Conservation (phyloP, 2,329 filamentous ascomycete genomes). For the Fusarium sarcochroum region DNA sequence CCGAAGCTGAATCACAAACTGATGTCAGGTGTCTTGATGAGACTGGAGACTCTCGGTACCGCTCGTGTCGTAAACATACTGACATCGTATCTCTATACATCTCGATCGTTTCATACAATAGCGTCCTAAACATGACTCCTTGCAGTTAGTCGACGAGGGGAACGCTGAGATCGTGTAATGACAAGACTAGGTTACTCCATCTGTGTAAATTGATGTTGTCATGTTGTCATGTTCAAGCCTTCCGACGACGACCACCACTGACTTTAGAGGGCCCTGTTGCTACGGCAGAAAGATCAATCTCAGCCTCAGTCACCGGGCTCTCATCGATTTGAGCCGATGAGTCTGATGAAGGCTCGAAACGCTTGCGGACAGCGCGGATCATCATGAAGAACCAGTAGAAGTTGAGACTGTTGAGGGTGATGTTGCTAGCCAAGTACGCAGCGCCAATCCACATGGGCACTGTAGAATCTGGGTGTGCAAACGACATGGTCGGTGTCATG, state of each 20-base stretch:
- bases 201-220: not conserved
- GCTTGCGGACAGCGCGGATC: slow-evolving; percentile 82
- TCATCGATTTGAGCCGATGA: slow-evolving; percentile 48
- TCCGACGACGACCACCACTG: slow-evolving; percentile 49
- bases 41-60: too few relatives aligned
- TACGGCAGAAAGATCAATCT: slow-evolving; percentile 51
- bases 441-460: slow-evolving; percentile 79
- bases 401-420: slow-evolving; percentile 82
- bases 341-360: slow-evolving; percentile 71
- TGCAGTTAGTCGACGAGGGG: not conserved
- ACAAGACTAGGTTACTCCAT: not conserved
- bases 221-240: slow-evolving; percentile 41
- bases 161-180: not conserved
- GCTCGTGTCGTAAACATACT: too few relatives aligned
- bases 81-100: too few relatives aligned
- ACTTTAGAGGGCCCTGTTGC: slow-evolving; percentile 47
- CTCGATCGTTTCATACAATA: not conserved
- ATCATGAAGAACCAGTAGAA: slow-evolving; percentile 91
- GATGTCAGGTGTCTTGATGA: too few relatives aligned
- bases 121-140: not conserved
- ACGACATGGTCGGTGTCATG: slow-evolving; percentile 54
- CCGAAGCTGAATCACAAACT: not conserved
- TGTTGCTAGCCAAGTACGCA: slow-evolving; percentile 78
- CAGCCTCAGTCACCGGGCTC: slow-evolving; percentile 45
- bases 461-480: slow-evolving; percentile 62